Percentiles rank a stretch among this genome's conserved stretches.
These are phyloP conservation scores for Stylosanthes scabra DNA, from an alignment of 331 rosid species.

Conservation along the genomic window DNA sequence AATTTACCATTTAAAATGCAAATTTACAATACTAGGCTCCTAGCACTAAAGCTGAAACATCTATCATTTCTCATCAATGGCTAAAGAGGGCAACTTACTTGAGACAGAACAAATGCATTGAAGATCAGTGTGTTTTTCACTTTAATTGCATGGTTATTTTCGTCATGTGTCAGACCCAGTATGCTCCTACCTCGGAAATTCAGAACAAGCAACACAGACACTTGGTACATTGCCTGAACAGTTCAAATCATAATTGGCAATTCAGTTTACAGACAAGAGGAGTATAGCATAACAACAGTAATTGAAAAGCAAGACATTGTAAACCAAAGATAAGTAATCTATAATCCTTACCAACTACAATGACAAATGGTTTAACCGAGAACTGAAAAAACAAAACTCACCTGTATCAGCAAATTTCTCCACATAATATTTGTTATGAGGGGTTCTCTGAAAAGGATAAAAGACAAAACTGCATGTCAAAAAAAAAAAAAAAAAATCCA, in stretches of 20 bases:
- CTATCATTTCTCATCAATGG: not conserved
- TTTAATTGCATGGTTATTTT: conserved; percentile 45
- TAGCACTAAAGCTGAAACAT: conserved; percentile 9
- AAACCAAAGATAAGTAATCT: conserved; percentile 12
- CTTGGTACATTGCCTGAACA: conserved; percentile 89
- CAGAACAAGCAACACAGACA: conserved; percentile 76
- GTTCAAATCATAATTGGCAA: conserved; percentile 25
- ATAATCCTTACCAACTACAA: conserved; percentile 20
- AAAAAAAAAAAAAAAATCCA: conserved; percentile 19
- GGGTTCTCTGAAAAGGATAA: conserved; percentile 76
- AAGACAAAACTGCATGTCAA: conserved; percentile 29
- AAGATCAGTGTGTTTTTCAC: conserved; percentile 91
- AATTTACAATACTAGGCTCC: not conserved
- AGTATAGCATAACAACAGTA: not conserved
- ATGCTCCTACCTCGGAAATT: conserved; percentile 73
- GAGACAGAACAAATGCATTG: conserved; percentile 92
- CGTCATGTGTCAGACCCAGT: conserved; percentile 52
- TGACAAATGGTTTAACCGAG: not conserved
- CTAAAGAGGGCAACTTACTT: conserved; percentile 58
- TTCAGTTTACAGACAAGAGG: not conserved
- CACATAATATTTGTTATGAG: conserved; percentile 98
- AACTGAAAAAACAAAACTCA: conserved; percentile 37
- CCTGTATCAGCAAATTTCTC: conserved; percentile 97
- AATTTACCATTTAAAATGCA: not conserved
- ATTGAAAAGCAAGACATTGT: not conserved